Percentiles rank a stretch among this genome's conserved stretches.
phyloP scores from a whole-genome alignment of 2,329 filamentous ascomycete species.

The Phoma herbarum region DNA sequence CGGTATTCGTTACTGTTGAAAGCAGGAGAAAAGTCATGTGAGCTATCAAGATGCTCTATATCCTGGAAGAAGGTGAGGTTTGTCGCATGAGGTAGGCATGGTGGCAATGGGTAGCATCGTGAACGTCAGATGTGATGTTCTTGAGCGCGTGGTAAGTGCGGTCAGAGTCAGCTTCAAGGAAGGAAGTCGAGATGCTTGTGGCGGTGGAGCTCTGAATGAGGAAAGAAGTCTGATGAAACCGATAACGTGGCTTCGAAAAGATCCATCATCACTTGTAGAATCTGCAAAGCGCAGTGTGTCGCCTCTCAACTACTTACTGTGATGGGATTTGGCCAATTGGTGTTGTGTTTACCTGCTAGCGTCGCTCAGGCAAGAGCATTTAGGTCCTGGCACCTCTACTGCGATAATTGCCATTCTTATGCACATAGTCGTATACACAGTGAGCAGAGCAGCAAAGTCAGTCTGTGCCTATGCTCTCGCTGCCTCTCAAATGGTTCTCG shows the following conservation, averaged over 20 bases:
- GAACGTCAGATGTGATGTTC: neutral
- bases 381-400: no score
- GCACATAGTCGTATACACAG: neutral
- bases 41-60: conserved; percentile 52
- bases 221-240: neutral
- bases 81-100: conserved; percentile 39
- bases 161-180: neutral
- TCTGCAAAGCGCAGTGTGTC: neutral
- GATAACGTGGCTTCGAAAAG: neutral
- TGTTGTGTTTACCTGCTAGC: neutral
- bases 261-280: neutral
- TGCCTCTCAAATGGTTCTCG: no score
- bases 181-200: conserved; percentile 5
- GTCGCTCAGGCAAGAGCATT: neutral
- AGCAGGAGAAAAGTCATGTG: conserved; percentile 50
- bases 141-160: conserved; percentile 2
- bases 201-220: neutral
- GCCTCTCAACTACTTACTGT: neutral
- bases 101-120: conserved; percentile 8
- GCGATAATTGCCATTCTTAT: neutral
- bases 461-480: neutral
- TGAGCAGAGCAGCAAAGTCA: neutral
- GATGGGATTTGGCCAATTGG: neutral
- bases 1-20: conserved; percentile 46
- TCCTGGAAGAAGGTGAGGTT: conserved; percentile 37